Evolutionary conservation across 2,329 filamentous ascomycete species (phyloP).

Genomic region (Aspergillus pseudoviridinutans): DNA sequence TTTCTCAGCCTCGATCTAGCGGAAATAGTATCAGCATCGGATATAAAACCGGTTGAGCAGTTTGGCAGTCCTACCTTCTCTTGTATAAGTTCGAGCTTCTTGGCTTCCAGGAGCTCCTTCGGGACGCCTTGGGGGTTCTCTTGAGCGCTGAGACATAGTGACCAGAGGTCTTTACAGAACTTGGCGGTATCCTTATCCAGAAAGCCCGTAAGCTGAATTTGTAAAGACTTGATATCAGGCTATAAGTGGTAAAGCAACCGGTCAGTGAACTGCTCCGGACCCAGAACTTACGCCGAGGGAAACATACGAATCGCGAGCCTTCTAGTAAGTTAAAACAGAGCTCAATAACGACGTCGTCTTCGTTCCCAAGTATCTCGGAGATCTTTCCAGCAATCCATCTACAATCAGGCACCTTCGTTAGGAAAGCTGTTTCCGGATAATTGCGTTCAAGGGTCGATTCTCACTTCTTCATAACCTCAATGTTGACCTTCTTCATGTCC

Average conservation of each 20-base stretch:
- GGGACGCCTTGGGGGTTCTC: slow-evolving; percentile 84
- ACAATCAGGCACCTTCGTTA: slow-evolving; percentile 8
- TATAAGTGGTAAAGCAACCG: slow-evolving; percentile 36
- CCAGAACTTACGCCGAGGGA: neutral
- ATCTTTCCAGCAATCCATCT: slow-evolving; percentile 95
- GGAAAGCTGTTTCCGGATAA: slow-evolving; percentile 6
- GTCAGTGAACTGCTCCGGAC: slow-evolving; percentile 13
- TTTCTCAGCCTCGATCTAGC: slow-evolving; percentile 74
- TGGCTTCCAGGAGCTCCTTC: slow-evolving; percentile 89
- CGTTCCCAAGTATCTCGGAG: slow-evolving; percentile 79
- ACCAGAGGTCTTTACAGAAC: slow-evolving; percentile 95
- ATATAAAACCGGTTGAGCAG: too few species aligned
- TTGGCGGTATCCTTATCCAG: slow-evolving; percentile 83
- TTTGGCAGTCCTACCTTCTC: slow-evolving; percentile 65
- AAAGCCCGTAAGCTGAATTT: slow-evolving; percentile 92
- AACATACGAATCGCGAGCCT: slow-evolving; percentile 68
- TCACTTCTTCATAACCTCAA: slow-evolving; percentile 96
- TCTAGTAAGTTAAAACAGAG: slow-evolving; percentile 69
- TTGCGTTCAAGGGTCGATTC: slow-evolving; percentile 29
- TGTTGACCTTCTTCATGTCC: slow-evolving; percentile 94
- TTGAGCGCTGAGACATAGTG: slow-evolving; percentile 84
- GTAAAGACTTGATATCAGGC: slow-evolving; percentile 93
- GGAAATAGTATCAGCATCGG: slow-evolving; percentile 9
- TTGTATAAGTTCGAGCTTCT: slow-evolving; percentile 90
- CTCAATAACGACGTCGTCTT: slow-evolving; percentile 95